These are phyloP conservation scores for Trichoderma sp. DNA, from an alignment of 2,329 filamentous ascomycete genomes.

Conservation along the genomic window DNA sequence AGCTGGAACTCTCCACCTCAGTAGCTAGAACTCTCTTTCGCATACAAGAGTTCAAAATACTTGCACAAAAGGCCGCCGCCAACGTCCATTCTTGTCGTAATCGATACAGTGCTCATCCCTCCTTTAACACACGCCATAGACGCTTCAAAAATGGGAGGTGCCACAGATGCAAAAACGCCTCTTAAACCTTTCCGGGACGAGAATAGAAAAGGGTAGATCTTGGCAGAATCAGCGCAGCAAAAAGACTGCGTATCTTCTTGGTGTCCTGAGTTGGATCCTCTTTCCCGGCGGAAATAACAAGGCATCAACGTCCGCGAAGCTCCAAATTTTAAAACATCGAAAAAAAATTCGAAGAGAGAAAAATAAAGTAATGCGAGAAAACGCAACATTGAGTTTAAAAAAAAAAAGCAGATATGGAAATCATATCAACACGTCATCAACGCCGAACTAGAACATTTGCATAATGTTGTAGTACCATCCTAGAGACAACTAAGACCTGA, in stretches of 20 bases:
- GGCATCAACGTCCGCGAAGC: conserved; percentile 4
- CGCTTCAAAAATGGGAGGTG: conserved; percentile 1
- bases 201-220: background rate
- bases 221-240: background rate
- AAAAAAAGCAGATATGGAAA: conserved; percentile 35
- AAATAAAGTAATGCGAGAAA: conserved; percentile 26
- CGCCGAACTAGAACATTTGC: conserved; percentile 50
- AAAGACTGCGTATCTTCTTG: background rate
- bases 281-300: background rate
- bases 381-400: conserved; percentile 33
- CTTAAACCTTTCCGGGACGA: background rate
- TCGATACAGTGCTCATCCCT: conserved; percentile 26
- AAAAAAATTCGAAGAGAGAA: background rate
- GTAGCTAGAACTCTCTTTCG: conserved; percentile 12
- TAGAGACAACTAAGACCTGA: conserved; percentile 36
- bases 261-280: background rate
- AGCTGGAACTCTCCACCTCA: conserved; percentile 1
- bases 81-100: conserved; percentile 25
- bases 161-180: conserved; percentile 9
- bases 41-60: conserved; percentile 24
- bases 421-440: conserved; percentile 46
- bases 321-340: conserved; percentile 4
- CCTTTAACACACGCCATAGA: conserved; percentile 11
- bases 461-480: conserved; percentile 44
- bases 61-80: conserved; percentile 28